Percentiles rank a stretch among this genome's conserved stretches.
Conservation (phyloP, 2,329 filamentous ascomycete genomes). For the Penicillium sp. region DNA sequence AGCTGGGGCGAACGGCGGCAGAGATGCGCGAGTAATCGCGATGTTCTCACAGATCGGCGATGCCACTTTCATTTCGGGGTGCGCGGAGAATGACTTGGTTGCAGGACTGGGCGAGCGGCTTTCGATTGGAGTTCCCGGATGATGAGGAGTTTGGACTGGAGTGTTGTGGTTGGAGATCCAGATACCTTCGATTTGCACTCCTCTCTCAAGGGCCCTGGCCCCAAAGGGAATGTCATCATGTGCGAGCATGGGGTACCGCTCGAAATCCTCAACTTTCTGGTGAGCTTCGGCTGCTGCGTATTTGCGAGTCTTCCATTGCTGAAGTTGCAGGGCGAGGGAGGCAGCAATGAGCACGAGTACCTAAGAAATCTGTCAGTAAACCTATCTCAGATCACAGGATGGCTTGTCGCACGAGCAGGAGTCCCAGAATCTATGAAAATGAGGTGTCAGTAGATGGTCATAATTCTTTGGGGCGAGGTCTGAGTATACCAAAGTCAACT, state of each 20-base stretch:
- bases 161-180: constrained; percentile 62
- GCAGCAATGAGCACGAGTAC: constrained; percentile 66
- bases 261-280: constrained; percentile 53
- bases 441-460: constrained; percentile 14
- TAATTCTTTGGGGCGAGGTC: neutral
- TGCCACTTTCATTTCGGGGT: neutral
- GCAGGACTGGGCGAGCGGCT: constrained; percentile 16
- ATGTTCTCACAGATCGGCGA: constrained; percentile 1
- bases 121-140: constrained; percentile 22
- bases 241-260: constrained; percentile 55
- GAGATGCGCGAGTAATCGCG: neutral
- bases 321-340: constrained; percentile 59
- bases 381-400: neutral
- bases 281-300: constrained; percentile 66
- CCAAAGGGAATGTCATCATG: constrained; percentile 75
- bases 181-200: constrained; percentile 80
- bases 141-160: constrained; percentile 26
- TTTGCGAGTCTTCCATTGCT: constrained; percentile 59
- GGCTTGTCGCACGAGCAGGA: constrained; percentile 57
- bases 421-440: constrained; percentile 65
- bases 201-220: constrained; percentile 77
- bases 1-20: constrained; percentile 3
- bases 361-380: constrained; percentile 38
- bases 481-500: constrained; percentile 79
- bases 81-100: neutral